These are phyloP conservation scores for Colletotrichum kahawae DNA, from an alignment of 2,329 filamentous ascomycete genomes.

Conservation along the genomic window DNA sequence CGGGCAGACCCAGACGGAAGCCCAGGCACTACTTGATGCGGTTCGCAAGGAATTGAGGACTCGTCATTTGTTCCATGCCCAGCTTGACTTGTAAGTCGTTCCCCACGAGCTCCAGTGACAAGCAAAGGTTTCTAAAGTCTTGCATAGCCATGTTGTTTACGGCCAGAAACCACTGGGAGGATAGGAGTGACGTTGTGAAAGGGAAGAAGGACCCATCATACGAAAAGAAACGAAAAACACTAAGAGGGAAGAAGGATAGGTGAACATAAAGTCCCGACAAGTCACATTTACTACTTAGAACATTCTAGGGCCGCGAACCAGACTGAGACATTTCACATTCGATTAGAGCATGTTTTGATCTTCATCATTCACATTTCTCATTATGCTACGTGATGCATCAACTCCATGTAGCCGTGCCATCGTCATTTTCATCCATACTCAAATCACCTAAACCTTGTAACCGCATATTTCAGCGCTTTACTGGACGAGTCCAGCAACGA, in stretches of 20 bases:
- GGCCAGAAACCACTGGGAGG: slow-evolving; percentile 5
- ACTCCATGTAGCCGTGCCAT: neutral
- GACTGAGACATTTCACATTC: neutral
- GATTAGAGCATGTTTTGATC: neutral
- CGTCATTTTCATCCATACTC: neutral
- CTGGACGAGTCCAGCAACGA: slow-evolving; percentile 26
- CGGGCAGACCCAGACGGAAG: slow-evolving; percentile 32
- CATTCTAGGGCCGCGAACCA: neutral
- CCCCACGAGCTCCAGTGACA: accelerated
- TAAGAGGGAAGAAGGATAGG: neutral
- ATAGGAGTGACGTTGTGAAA: neutral
- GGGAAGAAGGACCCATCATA: neutral
- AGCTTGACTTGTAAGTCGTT: slow-evolving; percentile 23
- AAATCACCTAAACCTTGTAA: neutral
- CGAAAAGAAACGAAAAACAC: too few relatives aligned
- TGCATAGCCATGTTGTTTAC: slow-evolving; percentile 3
- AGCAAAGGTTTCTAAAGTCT: too few relatives aligned
- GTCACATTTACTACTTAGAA: neutral
- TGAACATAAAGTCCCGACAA: too few relatives aligned
- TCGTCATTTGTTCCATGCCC: slow-evolving; percentile 28
- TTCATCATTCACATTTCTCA: neutral
- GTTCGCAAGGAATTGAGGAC: slow-evolving; percentile 33
- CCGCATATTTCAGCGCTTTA: neutral
- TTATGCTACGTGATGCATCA: neutral
- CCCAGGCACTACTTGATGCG: slow-evolving; percentile 27